These are phyloP conservation scores for Hypoxylon sp. DNA, from an alignment of 2,329 filamentous ascomycete genomes.

Conservation along the genomic window DNA sequence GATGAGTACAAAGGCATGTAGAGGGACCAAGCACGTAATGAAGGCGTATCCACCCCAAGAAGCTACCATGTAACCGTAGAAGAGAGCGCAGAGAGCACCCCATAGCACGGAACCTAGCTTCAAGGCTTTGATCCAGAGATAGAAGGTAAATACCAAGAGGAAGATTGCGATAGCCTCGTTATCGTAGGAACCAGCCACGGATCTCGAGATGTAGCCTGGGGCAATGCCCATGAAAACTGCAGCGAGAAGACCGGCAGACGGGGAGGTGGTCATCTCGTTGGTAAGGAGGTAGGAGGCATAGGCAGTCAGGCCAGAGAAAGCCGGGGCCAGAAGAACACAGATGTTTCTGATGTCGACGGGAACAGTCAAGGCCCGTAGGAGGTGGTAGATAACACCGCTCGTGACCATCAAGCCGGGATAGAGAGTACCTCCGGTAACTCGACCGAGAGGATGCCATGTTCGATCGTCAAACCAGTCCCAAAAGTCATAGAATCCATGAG, in stretches of 20 bases:
- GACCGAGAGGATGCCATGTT: slow-evolving; percentile 98
- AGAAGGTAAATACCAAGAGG: slow-evolving; percentile 98
- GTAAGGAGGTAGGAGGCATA: slow-evolving; percentile 95
- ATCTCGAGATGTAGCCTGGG: slow-evolving; percentile 97
- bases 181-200: slow-evolving; percentile 97
- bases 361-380: slow-evolving; percentile 87
- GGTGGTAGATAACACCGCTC: slow-evolving; percentile 95
- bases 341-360: slow-evolving; percentile 99
- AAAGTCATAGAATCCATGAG: slow-evolving; percentile 98
- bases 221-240: slow-evolving; percentile 98
- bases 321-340: slow-evolving; percentile 95
- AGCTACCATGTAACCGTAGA: slow-evolving; percentile 99
- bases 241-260: slow-evolving; percentile 93
- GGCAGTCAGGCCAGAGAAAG: slow-evolving; percentile 93
- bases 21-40: slow-evolving; percentile 95
- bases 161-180: slow-evolving; percentile 99
- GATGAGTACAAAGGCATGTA: slow-evolving; percentile 94
- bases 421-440: slow-evolving; percentile 98
- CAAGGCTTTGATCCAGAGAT: slow-evolving; percentile 97
- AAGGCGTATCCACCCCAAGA: slow-evolving; percentile 99
- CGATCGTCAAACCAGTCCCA: slow-evolving; percentile 99
- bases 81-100: slow-evolving; percentile 93
- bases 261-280: slow-evolving; percentile 95
- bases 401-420: slow-evolving; percentile 99
- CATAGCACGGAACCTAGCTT: slow-evolving; percentile 97